Percentiles rank a stretch among this genome's conserved stretches.
phyloP scores from a whole-genome alignment of 1,284 basidiomycete species.

The Erythrobasidium hasegawianum region DNA sequence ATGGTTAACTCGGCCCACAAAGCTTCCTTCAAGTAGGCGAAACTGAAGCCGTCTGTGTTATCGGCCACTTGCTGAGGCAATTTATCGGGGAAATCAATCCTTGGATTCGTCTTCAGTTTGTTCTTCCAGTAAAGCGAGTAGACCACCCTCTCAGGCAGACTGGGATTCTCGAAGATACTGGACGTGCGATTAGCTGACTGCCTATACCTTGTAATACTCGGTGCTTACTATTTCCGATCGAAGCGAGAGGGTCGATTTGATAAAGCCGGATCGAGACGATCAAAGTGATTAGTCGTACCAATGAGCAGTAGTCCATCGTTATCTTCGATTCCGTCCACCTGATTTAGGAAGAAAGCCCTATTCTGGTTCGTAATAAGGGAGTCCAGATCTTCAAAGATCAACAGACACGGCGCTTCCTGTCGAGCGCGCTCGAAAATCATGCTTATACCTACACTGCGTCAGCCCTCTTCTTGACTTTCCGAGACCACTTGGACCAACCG shows the following conservation, averaged over 20 bases:
- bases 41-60: conserved; percentile 64
- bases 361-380: conserved; percentile 69
- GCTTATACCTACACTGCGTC: conserved; percentile 51
- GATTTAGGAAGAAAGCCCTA: conserved; percentile 78
- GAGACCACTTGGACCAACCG: conserved; percentile 9
- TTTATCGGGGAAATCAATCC: conserved; percentile 62
- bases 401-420: conserved; percentile 61
- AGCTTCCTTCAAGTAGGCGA: conserved; percentile 76
- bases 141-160: not conserved
- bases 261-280: conserved; percentile 67
- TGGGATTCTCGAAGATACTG: conserved; percentile 58
- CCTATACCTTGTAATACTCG: too few relatives aligned
- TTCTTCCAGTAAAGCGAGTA: conserved; percentile 73
- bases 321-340: conserved; percentile 67
- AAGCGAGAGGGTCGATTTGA: conserved; percentile 73
- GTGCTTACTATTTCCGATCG: conserved; percentile 71
- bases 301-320: conserved; percentile 74
- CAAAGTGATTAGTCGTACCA: conserved; percentile 77
- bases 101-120: conserved; percentile 61
- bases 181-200: not conserved
- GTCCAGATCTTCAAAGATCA: conserved; percentile 76
- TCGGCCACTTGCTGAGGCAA: conserved; percentile 61
- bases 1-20: conserved; percentile 58
- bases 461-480: too few relatives aligned
- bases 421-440: conserved; percentile 64